Evolutionary conservation across 2,329 filamentous ascomycete genomes (phyloP).

Genomic region (Botrytis medusae): DNA sequence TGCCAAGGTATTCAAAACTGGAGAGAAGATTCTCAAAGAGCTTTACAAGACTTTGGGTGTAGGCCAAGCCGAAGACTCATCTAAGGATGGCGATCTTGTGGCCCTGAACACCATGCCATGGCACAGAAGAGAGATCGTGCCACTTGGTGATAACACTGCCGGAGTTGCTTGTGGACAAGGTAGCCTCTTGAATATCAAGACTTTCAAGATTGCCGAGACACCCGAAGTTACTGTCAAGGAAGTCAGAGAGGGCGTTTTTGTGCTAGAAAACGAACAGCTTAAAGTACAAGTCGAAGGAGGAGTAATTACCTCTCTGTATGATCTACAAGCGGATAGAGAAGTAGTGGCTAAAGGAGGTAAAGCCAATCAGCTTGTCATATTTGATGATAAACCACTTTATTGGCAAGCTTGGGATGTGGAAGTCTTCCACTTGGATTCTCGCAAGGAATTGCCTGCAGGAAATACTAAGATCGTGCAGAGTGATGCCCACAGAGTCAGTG

Average conservation of each 20-base stretch:
- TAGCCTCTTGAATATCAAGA: conserved; percentile 51
- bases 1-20: conserved; percentile 75
- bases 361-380: conserved; percentile 89
- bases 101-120: conserved; percentile 87
- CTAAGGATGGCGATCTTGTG: conserved; percentile 50
- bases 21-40: conserved; percentile 68
- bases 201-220: conserved; percentile 49
- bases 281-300: conserved; percentile 72
- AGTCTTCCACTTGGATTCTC: conserved; percentile 88
- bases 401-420: conserved; percentile 99
- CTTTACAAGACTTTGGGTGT: conserved; percentile 68
- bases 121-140: conserved; percentile 71
- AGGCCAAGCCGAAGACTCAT: conserved; percentile 45
- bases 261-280: conserved; percentile 76
- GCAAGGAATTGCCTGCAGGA: conserved; percentile 69
- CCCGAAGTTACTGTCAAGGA: conserved; percentile 55
- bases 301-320: conserved; percentile 80
- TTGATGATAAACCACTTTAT: conserved; percentile 95
- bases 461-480: conserved; percentile 70
- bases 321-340: conserved; percentile 71
- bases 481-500: conserved; percentile 72
- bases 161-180: conserved; percentile 59
- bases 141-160: conserved; percentile 54
- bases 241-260: conserved; percentile 62
- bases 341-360: conserved; percentile 71